Percentiles rank a stretch among this genome's conserved stretches.
phyloP scores from a whole-genome alignment of 1,284 basidiomycete species.

The Malassezia yamatoensis region DNA sequence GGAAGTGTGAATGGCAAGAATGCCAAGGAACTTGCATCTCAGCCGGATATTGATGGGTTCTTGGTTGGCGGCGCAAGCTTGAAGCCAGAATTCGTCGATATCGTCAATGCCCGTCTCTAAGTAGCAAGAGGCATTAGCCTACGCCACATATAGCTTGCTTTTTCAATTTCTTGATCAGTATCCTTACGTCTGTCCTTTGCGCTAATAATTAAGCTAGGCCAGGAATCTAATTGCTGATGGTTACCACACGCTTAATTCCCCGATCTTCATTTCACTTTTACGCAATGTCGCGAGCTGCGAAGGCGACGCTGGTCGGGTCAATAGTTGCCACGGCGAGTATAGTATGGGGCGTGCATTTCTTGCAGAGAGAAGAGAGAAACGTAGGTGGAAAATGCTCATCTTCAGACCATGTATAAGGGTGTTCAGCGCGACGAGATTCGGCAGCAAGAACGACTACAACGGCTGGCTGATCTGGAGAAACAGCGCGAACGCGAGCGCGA shows the following conservation, averaged over 20 bases:
- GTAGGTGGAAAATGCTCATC: constrained; percentile 50
- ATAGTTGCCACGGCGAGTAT: constrained; percentile 60
- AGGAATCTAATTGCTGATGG: neutral
- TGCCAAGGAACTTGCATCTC: constrained; percentile 59
- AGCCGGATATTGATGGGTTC: constrained; percentile 93
- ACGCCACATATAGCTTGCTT: neutral
- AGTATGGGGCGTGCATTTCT: constrained; percentile 81
- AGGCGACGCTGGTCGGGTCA: constrained; percentile 64
- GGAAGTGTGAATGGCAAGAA: constrained; percentile 83
- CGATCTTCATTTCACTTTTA: neutral
- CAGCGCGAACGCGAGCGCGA: constrained; percentile 32
- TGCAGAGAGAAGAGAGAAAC: constrained; percentile 75
- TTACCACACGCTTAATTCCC: too few relatives aligned
- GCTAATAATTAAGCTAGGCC: neutral
- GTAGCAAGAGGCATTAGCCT: neutral
- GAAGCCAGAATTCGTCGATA: constrained; percentile 74
- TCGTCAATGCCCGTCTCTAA: constrained; percentile 61
- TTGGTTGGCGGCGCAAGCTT: constrained; percentile 94
- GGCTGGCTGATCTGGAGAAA: constrained; percentile 26
- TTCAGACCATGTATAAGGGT: constrained; percentile 39
- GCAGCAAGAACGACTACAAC: constrained; percentile 33
- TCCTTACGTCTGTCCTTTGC: too few relatives aligned
- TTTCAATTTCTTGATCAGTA: too few relatives aligned
- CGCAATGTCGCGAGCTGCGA: constrained; percentile 64
- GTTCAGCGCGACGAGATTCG: constrained; percentile 40